A percentile compares a stretch with the other conserved stretches of the same genome.
Conservation (phyloP, 2,329 filamentous ascomycete species). For the Fusarium coicis region DNA sequence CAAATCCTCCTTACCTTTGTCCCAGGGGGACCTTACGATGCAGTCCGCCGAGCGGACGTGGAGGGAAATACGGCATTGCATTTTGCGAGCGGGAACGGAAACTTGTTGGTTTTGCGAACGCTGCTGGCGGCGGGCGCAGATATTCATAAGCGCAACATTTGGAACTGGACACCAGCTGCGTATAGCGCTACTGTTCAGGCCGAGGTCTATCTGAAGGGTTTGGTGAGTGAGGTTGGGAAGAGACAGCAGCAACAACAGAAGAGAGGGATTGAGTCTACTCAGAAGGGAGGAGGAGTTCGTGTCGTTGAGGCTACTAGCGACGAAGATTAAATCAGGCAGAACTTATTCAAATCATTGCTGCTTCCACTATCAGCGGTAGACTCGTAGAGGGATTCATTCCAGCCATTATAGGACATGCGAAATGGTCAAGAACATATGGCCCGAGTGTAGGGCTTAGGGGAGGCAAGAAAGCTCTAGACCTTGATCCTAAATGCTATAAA, state of each 20-base stretch:
- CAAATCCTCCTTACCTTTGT: constrained; percentile 72
- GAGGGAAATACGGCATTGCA: constrained; percentile 89
- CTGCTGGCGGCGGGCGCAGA: constrained; percentile 83
- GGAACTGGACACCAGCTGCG: constrained; percentile 84
- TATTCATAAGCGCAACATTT: constrained; percentile 75
- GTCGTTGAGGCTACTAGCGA: constrained; percentile 56
- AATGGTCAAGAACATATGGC: too few species aligned
- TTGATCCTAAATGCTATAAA: too few species aligned
- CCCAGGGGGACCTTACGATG: constrained; percentile 62
- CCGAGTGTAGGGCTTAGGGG: too few species aligned
- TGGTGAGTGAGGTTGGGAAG: constrained; percentile 78
- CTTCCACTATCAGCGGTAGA: too few species aligned
- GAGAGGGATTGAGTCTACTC: constrained; percentile 52
- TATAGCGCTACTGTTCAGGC: constrained; percentile 86
- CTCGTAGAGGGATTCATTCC: too few species aligned
- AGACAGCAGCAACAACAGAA: constrained; percentile 54
- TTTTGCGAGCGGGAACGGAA: constrained; percentile 85
- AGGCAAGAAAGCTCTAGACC: too few species aligned
- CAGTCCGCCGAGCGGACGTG: constrained; percentile 69
- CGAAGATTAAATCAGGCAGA: constrained; percentile 26
- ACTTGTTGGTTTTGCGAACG: constrained; percentile 80
- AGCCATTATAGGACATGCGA: too few species aligned
- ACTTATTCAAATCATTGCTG: too few species aligned
- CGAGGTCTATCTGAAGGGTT: constrained; percentile 83
- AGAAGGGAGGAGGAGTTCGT: constrained; percentile 56